A percentile compares a stretch with the other conserved stretches of the same genome.
Evolutionary conservation across 257 asterid species (phyloP).

Genomic region (Rhazya stricta): DNA sequence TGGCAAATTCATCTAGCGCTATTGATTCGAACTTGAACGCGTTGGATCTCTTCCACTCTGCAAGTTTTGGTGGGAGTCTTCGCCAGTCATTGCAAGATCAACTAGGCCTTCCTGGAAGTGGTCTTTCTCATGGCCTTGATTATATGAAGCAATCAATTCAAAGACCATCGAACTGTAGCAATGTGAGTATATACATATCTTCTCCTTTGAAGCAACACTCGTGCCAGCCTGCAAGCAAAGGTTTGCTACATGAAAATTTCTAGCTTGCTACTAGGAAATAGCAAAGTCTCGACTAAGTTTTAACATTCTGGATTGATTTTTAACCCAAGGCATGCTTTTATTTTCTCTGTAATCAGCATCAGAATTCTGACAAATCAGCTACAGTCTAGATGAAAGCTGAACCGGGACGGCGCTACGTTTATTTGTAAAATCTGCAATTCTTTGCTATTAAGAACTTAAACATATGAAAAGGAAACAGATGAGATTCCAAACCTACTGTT

Average conservation of each 20-base stretch:
- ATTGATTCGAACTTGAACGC: slow-evolving; percentile 58
- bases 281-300: background rate
- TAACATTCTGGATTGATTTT: background rate
- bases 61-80: slow-evolving; percentile 42
- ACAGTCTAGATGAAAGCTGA: background rate
- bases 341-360: background rate
- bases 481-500: background rate
- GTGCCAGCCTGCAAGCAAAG: background rate
- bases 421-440: background rate
- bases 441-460: background rate
- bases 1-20: slow-evolving; percentile 19
- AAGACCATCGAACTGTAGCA: slow-evolving; percentile 32
- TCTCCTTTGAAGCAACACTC: background rate
- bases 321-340: background rate
- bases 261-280: too few species aligned
- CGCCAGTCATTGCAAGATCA: slow-evolving; percentile 28
- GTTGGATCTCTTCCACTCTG: slow-evolving; percentile 61
- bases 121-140: slow-evolving; percentile 35
- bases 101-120: slow-evolving; percentile 25
- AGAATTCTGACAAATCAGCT: background rate
- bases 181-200: slow-evolving; percentile 33
- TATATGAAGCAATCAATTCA: slow-evolving; percentile 39
- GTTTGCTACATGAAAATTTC: too few species aligned
- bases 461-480: background rate
- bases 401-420: background rate